Evolutionary conservation across 225 moss, liverwort and hornwort genomes (phyloP), one percentile per base, ranked within the genome.

Genomic region (Pseudisothecium myosuroides): DNA sequence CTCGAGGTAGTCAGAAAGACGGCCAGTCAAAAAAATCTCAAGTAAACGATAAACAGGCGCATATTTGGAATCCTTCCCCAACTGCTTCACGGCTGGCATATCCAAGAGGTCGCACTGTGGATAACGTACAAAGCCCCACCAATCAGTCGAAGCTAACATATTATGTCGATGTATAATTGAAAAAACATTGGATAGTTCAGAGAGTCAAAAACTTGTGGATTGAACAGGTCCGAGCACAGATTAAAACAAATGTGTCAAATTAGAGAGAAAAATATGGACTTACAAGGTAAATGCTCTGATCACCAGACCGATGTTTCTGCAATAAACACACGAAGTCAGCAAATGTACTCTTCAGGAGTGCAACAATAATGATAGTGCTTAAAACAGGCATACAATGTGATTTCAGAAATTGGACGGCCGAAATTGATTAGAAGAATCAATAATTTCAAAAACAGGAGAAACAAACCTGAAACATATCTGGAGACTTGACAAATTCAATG

Each of bases 401-500:
- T 50, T 65, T 63, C 73, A 80, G 12, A 62, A 11, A 49, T 68
- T 60, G 17, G 23, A 68, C 28, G 64, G 49, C 22, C n/a, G 59
- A 20, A 60, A 39, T 32, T 87, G 89, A 89, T 62, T 65, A 41
- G 7, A 66, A 81, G 56, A 63, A 34, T 14, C 17, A 49, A 65
- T 27, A 14, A 80, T 17, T 80, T 32, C 68, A 45, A 64, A 61
- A 74, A 67, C 31, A 87, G 59, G 72, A 66, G 47, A 93, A 64
- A 26, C 76, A 76, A 76, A 96, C 98, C 96, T 99, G 98, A 82
- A 97, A 97, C 93, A 95, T 95, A 80, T 99, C 98, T 68, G 97
- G 96, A 83, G 98, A 93, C 88, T 95, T 99, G 88, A 99, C 95
- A 90, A 99, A 99, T 90, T 99, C 98, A 74, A 97, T 94, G 36